Percentiles rank a stretch among this genome's conserved stretches.
phyloP scores from a whole-genome alignment of 1,284 basidiomycete genomes.

The Phlebopus sp. region DNA sequence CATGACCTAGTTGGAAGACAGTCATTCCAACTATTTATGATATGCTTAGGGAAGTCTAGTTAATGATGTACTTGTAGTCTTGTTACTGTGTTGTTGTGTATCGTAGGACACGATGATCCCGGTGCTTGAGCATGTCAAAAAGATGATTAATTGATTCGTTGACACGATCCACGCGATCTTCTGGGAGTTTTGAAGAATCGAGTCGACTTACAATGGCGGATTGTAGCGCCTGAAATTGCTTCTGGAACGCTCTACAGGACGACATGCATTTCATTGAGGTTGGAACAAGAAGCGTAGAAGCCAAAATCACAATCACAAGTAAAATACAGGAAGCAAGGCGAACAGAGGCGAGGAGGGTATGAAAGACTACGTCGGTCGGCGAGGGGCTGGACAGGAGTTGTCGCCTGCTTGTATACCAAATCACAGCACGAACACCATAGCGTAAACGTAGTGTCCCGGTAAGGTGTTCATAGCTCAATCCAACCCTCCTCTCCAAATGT shows the following conservation, averaged over 20 bases:
- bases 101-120: too few species aligned
- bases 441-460: constrained; percentile 20
- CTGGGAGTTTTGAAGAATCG: too few species aligned
- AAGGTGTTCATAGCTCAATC: constrained; percentile 43
- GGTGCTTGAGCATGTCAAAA: too few species aligned
- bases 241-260: constrained; percentile 11
- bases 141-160: too few species aligned
- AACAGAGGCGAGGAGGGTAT: constrained; percentile 22
- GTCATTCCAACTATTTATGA: too few species aligned
- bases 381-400: constrained; percentile 7
- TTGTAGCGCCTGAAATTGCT: background rate
- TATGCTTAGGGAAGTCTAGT: too few species aligned
- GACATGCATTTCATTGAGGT: constrained; percentile 15
- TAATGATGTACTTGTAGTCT: too few species aligned
- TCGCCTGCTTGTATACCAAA: constrained; percentile 28
- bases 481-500: constrained; percentile 73
- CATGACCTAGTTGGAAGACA: too few species aligned
- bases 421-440: constrained; percentile 21
- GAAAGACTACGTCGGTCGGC: constrained; percentile 11
- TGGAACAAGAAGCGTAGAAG: constrained; percentile 7
- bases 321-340: constrained; percentile 30
- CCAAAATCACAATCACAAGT: constrained; percentile 11
- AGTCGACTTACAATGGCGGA: too few species aligned
- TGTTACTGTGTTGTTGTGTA: too few species aligned
- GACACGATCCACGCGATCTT: too few species aligned